A percentile compares a stretch with the other conserved stretches of the same genome.
Conservation (phyloP, 352 stramenopile genomes). For the Thalassiosira hispida region DNA sequence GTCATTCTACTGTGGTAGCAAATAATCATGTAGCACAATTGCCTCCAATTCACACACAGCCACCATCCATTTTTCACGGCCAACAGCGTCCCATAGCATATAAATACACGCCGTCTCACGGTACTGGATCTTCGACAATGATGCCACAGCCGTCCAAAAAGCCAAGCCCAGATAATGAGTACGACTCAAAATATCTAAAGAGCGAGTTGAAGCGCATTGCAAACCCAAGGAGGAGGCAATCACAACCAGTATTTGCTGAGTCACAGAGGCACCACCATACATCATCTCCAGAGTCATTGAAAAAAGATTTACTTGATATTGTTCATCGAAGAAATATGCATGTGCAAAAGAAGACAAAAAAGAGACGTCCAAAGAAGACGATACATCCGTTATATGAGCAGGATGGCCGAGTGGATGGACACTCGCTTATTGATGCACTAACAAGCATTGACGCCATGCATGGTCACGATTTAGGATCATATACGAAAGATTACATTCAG, state of each 20-base stretch:
- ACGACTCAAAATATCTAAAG: conserved; percentile 15
- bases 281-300: conserved; percentile 12
- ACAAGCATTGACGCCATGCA: background rate
- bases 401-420: background rate
- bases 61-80: no score
- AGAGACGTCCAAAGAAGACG: background rate
- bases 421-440: background rate
- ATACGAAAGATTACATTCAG: conserved; percentile 38
- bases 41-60: no score
- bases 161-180: background rate
- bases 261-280: conserved; percentile 9
- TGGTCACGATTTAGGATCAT: background rate
- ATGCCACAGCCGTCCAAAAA: background rate
- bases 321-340: conserved; percentile 9
- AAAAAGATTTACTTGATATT: conserved; percentile 26
- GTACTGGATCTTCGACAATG: background rate
- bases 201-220: conserved; percentile 15
- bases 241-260: background rate
- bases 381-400: background rate
- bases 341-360: background rate
- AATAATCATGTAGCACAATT: no score
- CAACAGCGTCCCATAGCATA: no score
- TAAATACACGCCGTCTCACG: background rate
- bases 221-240: conserved; percentile 14
- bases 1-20: no score